A percentile compares a stretch with the other conserved stretches of the same genome.
Evolutionary conservation across 306 rosid genomes (phyloP).

Genomic region (Malus orientalis): DNA sequence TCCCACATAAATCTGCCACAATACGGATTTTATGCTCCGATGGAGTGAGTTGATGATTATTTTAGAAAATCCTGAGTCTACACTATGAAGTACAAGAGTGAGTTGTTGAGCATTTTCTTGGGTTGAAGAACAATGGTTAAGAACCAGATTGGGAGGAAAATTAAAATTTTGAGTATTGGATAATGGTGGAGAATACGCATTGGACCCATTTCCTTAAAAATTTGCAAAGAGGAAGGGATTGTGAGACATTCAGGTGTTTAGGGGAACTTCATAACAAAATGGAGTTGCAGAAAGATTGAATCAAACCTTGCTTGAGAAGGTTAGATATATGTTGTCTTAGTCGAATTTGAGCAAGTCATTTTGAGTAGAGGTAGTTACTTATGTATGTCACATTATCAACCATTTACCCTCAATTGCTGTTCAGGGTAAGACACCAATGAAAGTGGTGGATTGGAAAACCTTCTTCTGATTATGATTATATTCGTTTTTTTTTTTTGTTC

Average conservation of each 20-base stretch:
- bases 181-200: too few species aligned
- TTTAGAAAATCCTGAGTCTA: neutral
- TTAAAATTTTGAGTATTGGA: too few species aligned
- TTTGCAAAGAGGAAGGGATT: neutral
- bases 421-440: neutral
- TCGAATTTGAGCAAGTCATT: neutral
- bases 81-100: neutral
- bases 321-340: neutral
- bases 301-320: too few species aligned
- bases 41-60: neutral
- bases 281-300: too few species aligned
- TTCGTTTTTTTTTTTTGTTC: too few species aligned
- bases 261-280: neutral
- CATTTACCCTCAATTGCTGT: neutral
- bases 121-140: neutral
- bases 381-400: neutral
- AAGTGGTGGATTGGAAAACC: neutral
- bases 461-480: too few species aligned
- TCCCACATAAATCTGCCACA: too few species aligned
- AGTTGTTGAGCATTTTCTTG: neutral
- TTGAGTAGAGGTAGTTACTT: neutral
- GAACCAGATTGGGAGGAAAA: too few species aligned
- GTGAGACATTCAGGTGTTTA: neutral
- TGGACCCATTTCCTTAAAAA: too few species aligned
- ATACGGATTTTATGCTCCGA: too few species aligned